Percentiles rank a stretch among this genome's conserved stretches.
phyloP scores from a whole-genome alignment of 371 early-diverging fungal genomes.

The Mucor lusitanicus region DNA sequence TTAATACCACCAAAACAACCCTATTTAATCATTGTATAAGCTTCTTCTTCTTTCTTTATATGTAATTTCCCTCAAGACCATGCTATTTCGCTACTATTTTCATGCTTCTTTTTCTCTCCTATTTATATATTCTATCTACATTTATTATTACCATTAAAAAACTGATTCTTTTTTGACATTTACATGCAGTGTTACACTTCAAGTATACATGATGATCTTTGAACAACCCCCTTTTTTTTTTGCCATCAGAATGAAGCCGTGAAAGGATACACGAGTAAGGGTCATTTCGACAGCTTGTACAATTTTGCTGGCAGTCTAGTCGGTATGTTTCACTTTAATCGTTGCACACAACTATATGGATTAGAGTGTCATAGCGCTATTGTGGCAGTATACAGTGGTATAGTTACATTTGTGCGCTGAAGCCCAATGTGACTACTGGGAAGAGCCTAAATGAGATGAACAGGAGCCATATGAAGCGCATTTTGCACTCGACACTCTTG shows the following conservation, averaged over 20 bases:
- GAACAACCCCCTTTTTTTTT: neutral
- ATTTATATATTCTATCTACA: neutral
- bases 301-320: neutral
- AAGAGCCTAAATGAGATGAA: neutral
- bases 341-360: slow-evolving; percentile 4
- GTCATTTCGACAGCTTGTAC: neutral
- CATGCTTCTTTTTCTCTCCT: neutral
- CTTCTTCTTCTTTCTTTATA: slow-evolving; percentile 4
- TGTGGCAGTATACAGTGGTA: neutral
- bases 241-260: neutral
- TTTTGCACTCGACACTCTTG: neutral
- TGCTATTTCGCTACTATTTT: neutral
- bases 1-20: slow-evolving; percentile 1
- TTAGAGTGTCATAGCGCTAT: slow-evolving; percentile 6
- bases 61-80: slow-evolving; percentile 11
- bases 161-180: slow-evolving; percentile 6
- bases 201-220: neutral
- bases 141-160: neutral
- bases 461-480: neutral
- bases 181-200: slow-evolving; percentile 4
- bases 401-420: neutral
- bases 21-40: slow-evolving; percentile 2
- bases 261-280: slow-evolving; percentile 15
- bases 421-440: neutral
- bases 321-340: slow-evolving; percentile 1